phyloP scores from a whole-genome alignment of 139 green algal species.

The Zygnema circumcarinatum region DNA sequence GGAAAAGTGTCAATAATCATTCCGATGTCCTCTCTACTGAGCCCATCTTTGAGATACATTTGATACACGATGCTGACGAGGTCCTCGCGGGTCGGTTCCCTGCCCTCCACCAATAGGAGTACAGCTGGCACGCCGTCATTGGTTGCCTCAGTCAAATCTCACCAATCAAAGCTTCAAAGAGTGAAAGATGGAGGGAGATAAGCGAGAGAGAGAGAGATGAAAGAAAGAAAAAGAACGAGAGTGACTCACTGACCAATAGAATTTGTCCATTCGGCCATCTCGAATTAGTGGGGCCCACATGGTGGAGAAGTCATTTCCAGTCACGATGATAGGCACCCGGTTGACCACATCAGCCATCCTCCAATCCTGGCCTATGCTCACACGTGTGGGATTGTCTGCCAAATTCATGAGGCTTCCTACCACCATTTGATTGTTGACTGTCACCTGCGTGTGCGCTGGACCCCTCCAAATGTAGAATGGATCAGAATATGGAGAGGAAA shows the following conservation, averaged over 20 bases:
- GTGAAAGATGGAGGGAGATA: too few relatives aligned
- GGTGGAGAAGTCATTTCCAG: slow-evolving; percentile 70
- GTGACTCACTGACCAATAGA: slow-evolving; percentile 60
- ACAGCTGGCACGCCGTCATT: background rate
- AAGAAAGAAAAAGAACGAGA: background rate
- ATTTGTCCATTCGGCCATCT: slow-evolving; percentile 78
- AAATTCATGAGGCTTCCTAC: slow-evolving; percentile 67
- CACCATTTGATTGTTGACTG: slow-evolving; percentile 69
- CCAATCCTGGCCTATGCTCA: slow-evolving; percentile 58
- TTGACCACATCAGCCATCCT: slow-evolving; percentile 26
- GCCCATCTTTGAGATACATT: slow-evolving; percentile 81
- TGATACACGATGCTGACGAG: slow-evolving; percentile 75
- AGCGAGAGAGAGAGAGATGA: too few relatives aligned
- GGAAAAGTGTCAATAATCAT: slow-evolving; percentile 78
- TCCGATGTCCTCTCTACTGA: slow-evolving; percentile 75
- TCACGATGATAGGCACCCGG: slow-evolving; percentile 66
- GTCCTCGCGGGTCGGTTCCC: slow-evolving; percentile 78
- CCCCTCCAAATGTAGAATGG: background rate
- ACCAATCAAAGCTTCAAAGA: background rate
- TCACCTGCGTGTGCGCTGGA: slow-evolving; percentile 56
- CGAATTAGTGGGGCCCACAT: slow-evolving; percentile 93
- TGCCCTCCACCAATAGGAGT: slow-evolving; percentile 14
- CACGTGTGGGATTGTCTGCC: slow-evolving; percentile 59
- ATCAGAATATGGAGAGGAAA: background rate
- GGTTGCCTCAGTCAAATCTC: background rate